Evolutionary conservation across 2,329 filamentous ascomycete genomes (phyloP), one percentile per base, ranked within the genome.

Genomic region (Hypoxylon sp.): DNA sequence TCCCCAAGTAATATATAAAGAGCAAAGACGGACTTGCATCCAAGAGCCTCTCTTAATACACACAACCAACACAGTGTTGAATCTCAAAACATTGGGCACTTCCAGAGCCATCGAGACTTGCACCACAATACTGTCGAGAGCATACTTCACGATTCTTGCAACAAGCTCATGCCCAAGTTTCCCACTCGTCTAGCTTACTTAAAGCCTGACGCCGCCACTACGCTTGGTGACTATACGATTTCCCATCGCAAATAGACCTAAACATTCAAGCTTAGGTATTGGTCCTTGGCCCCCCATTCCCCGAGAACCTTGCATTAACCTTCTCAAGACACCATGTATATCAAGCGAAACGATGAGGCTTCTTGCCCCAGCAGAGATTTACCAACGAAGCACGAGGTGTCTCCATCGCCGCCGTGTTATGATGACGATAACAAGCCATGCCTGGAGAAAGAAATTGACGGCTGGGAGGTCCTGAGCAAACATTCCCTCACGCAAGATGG

Each of bases 401-500:
- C n/a, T 11, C 14, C 5, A 37, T 37, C 16, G 7, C 11, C 48
- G 1, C 12, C 19, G 7, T 14, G 3, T 14, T 25, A 5, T 9
- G 11, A 21, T 39, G 1, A 12, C 21, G 9, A 0, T 19, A 16
- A 7, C 3, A 9, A 21, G 6, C 3, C 21, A 8, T 16, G 2
- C 34, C 5, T 19, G 8, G 51, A 30, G 23, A 30, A 21, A 32
- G 37, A 32, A 2, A 23, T n/a, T 5, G 52, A 45, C 16, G 25
- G 12, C 19, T 54, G 52, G 52, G 52, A 54, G 27, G 27, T 54
- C 39, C 37, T 54, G n/a, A n/a, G 16, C 52, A 12, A 32, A n/a
- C 25, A 32, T n/a, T 5, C n/a, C 16, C 25, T 14, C 4, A 19
- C 5, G 30, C 3, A 43, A 5, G 6, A 11, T 4, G 16, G 16